phyloP scores from a whole-genome alignment of 31 red algal species.

The Odonthalia washingtoniensis region DNA sequence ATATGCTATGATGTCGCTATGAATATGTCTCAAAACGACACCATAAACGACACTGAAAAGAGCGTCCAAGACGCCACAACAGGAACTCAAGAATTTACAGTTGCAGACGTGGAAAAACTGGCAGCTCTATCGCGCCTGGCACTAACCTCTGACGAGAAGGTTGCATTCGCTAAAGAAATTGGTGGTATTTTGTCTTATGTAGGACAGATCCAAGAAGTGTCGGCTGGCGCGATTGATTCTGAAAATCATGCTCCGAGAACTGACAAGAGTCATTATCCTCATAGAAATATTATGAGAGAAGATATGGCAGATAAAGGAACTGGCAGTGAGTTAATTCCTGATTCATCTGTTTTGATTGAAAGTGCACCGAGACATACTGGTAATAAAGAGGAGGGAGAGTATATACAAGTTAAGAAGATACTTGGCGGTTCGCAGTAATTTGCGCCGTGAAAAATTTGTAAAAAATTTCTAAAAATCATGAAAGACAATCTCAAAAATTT shows the following conservation, averaged over 20 bases:
- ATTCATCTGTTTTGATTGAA: background rate
- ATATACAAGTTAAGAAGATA: background rate
- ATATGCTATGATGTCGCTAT: no score
- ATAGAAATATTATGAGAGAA: conserved; percentile 8
- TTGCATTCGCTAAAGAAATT: no score
- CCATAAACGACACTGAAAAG: no score
- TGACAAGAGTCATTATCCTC: background rate
- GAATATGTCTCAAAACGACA: no score
- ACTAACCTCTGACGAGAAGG: no score
- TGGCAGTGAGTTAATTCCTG: background rate
- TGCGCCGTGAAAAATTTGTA: no score
- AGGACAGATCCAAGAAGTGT: background rate
- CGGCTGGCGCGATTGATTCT: background rate
- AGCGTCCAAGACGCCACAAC: no score
- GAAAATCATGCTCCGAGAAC: background rate
- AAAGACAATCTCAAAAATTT: no score
- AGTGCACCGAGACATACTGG: background rate
- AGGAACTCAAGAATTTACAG: no score
- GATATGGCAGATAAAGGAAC: background rate
- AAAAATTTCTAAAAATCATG: no score
- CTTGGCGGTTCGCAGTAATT: background rate
- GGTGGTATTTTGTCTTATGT: background rate
- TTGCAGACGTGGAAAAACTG: no score
- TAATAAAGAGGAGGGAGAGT: background rate
- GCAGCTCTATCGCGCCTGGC: no score